Conservation (phyloP, 1,284 basidiomycete species). For the Sanghuangporus baumii region DNA sequence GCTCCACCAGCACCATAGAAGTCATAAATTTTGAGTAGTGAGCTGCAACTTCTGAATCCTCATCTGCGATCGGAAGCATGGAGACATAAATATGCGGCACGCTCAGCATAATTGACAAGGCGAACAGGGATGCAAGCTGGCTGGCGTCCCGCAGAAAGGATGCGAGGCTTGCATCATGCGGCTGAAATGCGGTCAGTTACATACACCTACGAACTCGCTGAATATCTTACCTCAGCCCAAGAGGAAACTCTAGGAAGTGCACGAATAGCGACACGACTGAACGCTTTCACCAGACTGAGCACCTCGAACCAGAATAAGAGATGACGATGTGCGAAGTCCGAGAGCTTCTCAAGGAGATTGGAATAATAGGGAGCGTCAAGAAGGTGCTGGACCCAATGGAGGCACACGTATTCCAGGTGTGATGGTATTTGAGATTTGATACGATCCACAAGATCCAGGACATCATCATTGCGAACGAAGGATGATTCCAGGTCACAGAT, state of each 20-base stretch:
- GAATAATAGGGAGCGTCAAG: neutral
- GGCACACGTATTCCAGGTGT: constrained; percentile 1
- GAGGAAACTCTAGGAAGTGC: neutral
- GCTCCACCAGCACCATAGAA: neutral
- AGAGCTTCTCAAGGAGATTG: neutral
- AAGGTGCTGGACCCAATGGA: constrained; percentile 5
- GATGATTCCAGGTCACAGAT: constrained; percentile 7
- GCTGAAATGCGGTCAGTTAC: neutral
- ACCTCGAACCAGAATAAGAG: constrained; percentile 13
- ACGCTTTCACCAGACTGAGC: constrained; percentile 21
- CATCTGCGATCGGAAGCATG: constrained; percentile 20
- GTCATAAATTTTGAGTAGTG: neutral
- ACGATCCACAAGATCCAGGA: neutral
- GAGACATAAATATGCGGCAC: constrained; percentile 25
- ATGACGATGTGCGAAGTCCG: constrained; percentile 19
- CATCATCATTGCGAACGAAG: neutral
- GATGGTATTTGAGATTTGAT: neutral
- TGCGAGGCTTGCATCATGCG: neutral
- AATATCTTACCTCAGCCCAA: neutral
- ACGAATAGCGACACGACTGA: neutral
- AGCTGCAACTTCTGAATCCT: constrained; percentile 5
- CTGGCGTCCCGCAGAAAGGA: neutral
- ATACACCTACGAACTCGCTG: neutral
- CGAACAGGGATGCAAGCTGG: constrained; percentile 17
- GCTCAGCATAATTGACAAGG: constrained; percentile 16